A percentile compares a stretch with the other conserved stretches of the same genome.
phyloP scores from a whole-genome alignment of 2,329 filamentous ascomycete species.

The Ceratocystis diversiconidia region DNA sequence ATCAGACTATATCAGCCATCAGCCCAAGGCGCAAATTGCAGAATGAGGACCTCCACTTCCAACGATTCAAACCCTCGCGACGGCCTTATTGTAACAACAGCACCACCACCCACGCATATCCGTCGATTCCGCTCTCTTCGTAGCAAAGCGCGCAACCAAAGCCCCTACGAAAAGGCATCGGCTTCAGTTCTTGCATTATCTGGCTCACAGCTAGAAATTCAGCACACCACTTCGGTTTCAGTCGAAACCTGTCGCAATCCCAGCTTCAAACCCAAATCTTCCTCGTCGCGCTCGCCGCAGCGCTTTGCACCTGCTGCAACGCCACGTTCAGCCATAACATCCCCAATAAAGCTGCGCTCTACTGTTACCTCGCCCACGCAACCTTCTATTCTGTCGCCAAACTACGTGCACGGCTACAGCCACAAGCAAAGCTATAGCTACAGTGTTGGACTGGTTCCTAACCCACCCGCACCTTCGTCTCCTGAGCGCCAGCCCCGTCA shows the following conservation, averaged over 20 bases:
- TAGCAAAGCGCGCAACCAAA: constrained; percentile 1
- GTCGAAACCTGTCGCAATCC: not conserved
- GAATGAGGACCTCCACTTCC: not conserved
- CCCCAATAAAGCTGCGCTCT: not conserved
- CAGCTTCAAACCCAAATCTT: not conserved
- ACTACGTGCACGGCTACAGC: not conserved
- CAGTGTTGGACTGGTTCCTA: not conserved
- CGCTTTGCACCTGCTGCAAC: not conserved
- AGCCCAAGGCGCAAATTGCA: not conserved
- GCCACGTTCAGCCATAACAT: not conserved
- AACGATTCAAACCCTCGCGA: not conserved
- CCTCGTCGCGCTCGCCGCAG: not conserved
- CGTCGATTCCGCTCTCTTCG: constrained; percentile 10
- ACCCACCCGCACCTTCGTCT: not conserved
- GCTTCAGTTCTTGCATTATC: not conserved
- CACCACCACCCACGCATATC: constrained; percentile 5
- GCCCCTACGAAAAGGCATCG: constrained; percentile 7
- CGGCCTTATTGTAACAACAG: not conserved
- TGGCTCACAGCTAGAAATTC: constrained; percentile 13
- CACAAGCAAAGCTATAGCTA: not conserved
- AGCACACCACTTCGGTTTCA: constrained; percentile 13
- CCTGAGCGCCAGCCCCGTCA: not conserved
- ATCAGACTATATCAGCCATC: not conserved
- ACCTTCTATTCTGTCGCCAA: not conserved
- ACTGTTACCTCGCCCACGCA: not conserved